phyloP scores from a whole-genome alignment of 1,284 basidiomycete species.

The Moesziomyces antarcticus region DNA sequence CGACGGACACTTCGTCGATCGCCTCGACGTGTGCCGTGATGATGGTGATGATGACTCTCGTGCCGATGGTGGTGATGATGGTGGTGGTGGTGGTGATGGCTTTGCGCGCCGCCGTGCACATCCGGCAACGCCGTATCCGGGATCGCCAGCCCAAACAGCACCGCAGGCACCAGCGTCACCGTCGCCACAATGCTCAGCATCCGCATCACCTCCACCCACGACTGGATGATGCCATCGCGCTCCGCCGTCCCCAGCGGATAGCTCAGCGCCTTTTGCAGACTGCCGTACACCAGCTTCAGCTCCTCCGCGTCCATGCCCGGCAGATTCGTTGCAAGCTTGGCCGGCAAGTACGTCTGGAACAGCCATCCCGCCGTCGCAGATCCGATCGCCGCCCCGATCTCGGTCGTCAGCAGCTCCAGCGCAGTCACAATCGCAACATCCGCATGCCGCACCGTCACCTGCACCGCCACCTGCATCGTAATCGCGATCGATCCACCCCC shows the following conservation, averaged over 20 bases:
- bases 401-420: slow-evolving; percentile 80
- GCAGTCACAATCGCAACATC: slow-evolving; percentile 86
- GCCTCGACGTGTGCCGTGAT: slow-evolving; percentile 11
- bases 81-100: slow-evolving; percentile 15
- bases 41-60: slow-evolving; percentile 7
- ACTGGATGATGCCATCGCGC: slow-evolving; percentile 64
- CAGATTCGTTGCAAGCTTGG: slow-evolving; percentile 73
- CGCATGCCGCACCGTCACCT: slow-evolving; percentile 78
- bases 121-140: slow-evolving; percentile 56
- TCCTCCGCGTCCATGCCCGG: slow-evolving; percentile 59
- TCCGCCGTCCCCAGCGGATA: slow-evolving; percentile 63
- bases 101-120: slow-evolving; percentile 32
- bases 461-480: slow-evolving; percentile 78
- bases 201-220: slow-evolving; percentile 65
- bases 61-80: slow-evolving; percentile 23
- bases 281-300: slow-evolving; percentile 60
- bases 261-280: slow-evolving; percentile 63
- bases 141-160: slow-evolving; percentile 54
- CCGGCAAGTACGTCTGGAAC: slow-evolving; percentile 75
- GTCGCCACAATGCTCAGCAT: slow-evolving; percentile 59
- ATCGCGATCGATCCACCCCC: slow-evolving; percentile 82
- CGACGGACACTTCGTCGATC: slow-evolving; percentile 22
- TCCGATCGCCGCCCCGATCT: slow-evolving; percentile 81
- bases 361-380: slow-evolving; percentile 74
- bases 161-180: slow-evolving; percentile 57